These are phyloP conservation scores for Suillus placidus DNA, from an alignment of 768 basidiomycete species.

Conservation along the genomic window DNA sequence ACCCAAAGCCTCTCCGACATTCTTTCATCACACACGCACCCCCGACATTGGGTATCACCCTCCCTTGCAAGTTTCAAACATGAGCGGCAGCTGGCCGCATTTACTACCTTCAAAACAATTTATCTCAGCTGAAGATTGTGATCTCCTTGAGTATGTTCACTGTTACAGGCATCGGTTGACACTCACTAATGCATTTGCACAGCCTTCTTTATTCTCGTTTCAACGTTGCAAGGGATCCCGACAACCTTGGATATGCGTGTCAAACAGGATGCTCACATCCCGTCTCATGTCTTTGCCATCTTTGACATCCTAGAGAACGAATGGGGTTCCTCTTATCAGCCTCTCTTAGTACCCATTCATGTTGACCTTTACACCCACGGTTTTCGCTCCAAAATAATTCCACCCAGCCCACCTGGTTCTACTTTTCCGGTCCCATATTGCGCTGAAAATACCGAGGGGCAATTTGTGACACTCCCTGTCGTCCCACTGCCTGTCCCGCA, in stretches of 20 bases:
- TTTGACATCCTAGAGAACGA: slow-evolving; percentile 34
- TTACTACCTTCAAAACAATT: slow-evolving; percentile 29
- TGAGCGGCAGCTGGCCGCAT: slow-evolving; percentile 24
- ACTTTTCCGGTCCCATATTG: slow-evolving; percentile 35
- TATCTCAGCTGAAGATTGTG: slow-evolving; percentile 18
- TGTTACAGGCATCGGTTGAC: not conserved
- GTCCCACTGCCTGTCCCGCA: slow-evolving; percentile 53
- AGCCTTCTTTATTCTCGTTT: slow-evolving; percentile 36
- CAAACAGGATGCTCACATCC: slow-evolving; percentile 46
- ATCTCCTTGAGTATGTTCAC: slow-evolving; percentile 33
- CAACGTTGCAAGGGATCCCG: slow-evolving; percentile 42
- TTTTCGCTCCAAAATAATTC: slow-evolving; percentile 40
- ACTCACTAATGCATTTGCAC: slow-evolving; percentile 14
- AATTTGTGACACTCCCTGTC: slow-evolving; percentile 54
- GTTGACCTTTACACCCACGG: slow-evolving; percentile 45
- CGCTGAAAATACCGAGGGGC: slow-evolving; percentile 22
- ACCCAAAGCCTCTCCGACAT: slow-evolving; percentile 7
- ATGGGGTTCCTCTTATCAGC: slow-evolving; percentile 35
- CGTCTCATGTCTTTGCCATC: slow-evolving; percentile 61
- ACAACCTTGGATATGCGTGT: slow-evolving; percentile 52
- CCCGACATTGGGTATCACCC: slow-evolving; percentile 18
- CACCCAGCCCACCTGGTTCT: slow-evolving; percentile 36
- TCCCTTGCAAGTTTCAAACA: slow-evolving; percentile 18
- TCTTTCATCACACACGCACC: slow-evolving; percentile 16
- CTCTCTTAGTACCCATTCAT: slow-evolving; percentile 57